These are phyloP conservation scores for Globisporangium paroecandrum DNA, from an alignment of 352 stramenopile genomes.

Conservation along the genomic window DNA sequence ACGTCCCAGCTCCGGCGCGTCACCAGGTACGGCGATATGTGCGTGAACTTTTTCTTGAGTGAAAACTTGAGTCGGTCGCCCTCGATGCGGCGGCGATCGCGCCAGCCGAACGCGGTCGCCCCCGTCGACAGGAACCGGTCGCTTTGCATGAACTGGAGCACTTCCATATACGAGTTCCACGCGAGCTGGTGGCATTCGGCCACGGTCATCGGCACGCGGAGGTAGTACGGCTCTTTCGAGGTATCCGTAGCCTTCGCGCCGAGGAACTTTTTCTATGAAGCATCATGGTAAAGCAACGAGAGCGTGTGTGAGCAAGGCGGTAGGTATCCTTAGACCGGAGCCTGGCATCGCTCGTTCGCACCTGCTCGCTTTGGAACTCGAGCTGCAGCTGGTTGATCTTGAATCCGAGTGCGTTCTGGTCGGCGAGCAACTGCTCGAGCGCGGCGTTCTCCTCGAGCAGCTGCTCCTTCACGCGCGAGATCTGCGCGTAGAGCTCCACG, in stretches of 20 bases:
- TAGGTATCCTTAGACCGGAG: no score
- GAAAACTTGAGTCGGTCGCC: constrained; percentile 29
- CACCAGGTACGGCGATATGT: constrained; percentile 17
- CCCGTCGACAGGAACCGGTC: constrained; percentile 31
- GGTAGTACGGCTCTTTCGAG: constrained; percentile 10
- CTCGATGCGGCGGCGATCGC: constrained; percentile 23
- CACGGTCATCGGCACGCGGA: constrained; percentile 27
- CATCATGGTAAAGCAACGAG: neutral
- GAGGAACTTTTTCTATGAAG: neutral
- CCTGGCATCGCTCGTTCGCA: neutral
- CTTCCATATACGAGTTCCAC: constrained; percentile 34
- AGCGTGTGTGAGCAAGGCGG: neutral
- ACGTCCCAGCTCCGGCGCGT: constrained; percentile 25
- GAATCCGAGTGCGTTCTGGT: constrained; percentile 41
- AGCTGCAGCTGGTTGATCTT: constrained; percentile 33
- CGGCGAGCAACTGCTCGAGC: constrained; percentile 36
- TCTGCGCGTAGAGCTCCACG: constrained; percentile 42
- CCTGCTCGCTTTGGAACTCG: constrained; percentile 27
- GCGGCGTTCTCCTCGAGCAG: constrained; percentile 48
- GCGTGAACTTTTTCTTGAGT: constrained; percentile 29
- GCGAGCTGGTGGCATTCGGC: constrained; percentile 43
- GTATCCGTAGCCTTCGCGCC: neutral
- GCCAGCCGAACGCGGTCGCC: constrained; percentile 31
- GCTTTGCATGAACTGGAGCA: constrained; percentile 39
- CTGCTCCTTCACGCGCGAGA: constrained; percentile 46